Evolutionary conservation across 257 asterid genomes (phyloP).

Genomic region (Petrea volubilis): DNA sequence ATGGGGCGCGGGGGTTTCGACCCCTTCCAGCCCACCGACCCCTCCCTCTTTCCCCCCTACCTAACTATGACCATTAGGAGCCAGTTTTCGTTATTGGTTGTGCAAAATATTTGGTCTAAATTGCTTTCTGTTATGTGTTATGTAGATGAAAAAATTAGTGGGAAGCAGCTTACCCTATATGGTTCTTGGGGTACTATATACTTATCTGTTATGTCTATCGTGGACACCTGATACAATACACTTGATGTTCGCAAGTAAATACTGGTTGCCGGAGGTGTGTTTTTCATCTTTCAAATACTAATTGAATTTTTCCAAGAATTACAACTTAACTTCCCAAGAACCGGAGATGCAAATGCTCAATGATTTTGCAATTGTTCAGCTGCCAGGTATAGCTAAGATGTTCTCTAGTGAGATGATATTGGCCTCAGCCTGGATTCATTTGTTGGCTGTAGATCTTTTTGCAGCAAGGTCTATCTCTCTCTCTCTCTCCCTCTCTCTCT

Average conservation of each 20-base stretch:
- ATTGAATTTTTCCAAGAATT: neutral
- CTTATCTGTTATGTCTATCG: slow-evolving; percentile 65
- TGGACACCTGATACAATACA: slow-evolving; percentile 86
- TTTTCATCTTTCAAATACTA: neutral
- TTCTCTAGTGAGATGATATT: slow-evolving; percentile 80
- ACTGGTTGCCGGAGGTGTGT: slow-evolving; percentile 94
- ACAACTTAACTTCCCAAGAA: neutral
- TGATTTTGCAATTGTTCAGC: slow-evolving; percentile 32
- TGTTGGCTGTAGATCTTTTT: slow-evolving; percentile 77
- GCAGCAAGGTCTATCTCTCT: slow-evolving; percentile 70
- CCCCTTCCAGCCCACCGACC: no score
- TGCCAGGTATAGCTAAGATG: slow-evolving; percentile 80
- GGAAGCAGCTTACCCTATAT: slow-evolving; percentile 63
- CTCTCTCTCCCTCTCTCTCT: neutral
- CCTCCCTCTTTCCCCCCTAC: neutral
- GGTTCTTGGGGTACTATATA: slow-evolving; percentile 67
- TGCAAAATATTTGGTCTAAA: neutral
- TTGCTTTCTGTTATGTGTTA: slow-evolving; percentile 8
- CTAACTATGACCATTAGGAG: no score
- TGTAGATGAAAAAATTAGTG: slow-evolving; percentile 72
- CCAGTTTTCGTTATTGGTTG: no score
- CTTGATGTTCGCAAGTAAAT: slow-evolving; percentile 67
- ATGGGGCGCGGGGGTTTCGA: no score
- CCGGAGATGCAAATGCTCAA: neutral
- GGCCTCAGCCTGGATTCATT: slow-evolving; percentile 97